Evolutionary conservation across 2,329 filamentous ascomycete genomes (phyloP).

Genomic region (Fonsecaea erecta): DNA sequence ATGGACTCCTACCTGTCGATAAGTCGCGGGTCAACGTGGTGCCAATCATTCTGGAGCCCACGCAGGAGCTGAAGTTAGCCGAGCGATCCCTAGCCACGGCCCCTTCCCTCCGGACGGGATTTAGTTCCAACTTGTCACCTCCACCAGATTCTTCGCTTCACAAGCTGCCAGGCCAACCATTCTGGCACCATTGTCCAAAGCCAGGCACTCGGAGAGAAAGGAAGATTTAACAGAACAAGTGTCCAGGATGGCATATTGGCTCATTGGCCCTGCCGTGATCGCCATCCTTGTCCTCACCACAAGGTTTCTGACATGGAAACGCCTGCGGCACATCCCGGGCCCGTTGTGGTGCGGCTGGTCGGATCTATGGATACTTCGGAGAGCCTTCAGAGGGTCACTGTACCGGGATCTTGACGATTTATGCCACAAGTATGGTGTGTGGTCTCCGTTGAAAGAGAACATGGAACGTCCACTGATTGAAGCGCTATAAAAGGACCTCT

Average conservation of each 20-base stretch:
- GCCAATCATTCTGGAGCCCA: too few relatives aligned
- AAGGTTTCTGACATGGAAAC: neutral
- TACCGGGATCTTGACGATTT: neutral
- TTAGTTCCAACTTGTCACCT: too few relatives aligned
- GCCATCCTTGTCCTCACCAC: neutral
- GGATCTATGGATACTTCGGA: conserved; percentile 4
- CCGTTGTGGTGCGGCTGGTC: neutral
- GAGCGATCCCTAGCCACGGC: too few relatives aligned
- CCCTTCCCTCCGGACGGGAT: too few relatives aligned
- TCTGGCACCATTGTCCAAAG: neutral
- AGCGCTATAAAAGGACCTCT: conserved; percentile 24
- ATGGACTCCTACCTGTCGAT: too few relatives aligned
- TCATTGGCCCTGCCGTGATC: neutral
- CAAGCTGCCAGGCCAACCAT: neutral
- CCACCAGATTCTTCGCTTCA: too few relatives aligned
- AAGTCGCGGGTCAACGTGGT: too few relatives aligned
- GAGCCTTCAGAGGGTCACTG: neutral
- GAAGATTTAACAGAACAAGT: neutral
- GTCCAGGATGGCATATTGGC: neutral
- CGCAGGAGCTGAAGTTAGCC: too few relatives aligned
- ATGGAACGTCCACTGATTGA: neutral
- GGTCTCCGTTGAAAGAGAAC: neutral
- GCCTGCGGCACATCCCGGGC: conserved; percentile 4
- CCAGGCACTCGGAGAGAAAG: neutral
- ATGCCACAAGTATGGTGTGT: conserved; percentile 1